Evolutionary conservation across 2,329 filamentous ascomycete genomes (phyloP), one percentile per base, ranked within the genome.

Genomic region (Trichoderma oligosporum): DNA sequence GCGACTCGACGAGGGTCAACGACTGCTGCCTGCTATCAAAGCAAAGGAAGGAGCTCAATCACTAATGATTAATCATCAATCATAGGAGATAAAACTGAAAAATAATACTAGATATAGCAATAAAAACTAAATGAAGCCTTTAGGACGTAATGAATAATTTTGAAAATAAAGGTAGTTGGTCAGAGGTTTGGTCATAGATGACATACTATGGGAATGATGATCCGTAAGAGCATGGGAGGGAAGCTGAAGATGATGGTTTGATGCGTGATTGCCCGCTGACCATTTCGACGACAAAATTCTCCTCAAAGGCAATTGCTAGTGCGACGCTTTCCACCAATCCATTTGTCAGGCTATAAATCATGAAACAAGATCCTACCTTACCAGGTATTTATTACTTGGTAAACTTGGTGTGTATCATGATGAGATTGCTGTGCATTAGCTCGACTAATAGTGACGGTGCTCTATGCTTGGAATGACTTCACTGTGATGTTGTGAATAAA

Each of bases 221-320:
- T 55, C 31, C 18, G 25, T 6, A 31, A 31, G 27, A 31, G 27
- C 27, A 31, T 5, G 11, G 6, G 27, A 7, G 16, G 41, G 49
- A 38, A 55, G 24, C 39, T 14, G 44, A 7, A 7, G 11, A 22
- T 16, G 5, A 22, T 12, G 14, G 41, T 27, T 29, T 29, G 7
- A 11, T 20, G 52, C 12, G 31, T 24, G 33, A 12, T 29, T 55
- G 52, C 41, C 52, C 41, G 41, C 42, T 46, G 52, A 46, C 33
- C 27, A 31, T 5, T 11, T 6, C n/a, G 27, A 6, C 11, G 27
- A 11, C 27, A 31, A 31, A 31, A 31, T 31, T 31, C 27, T 11
- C 41, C 18, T 20, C 14, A 27, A 11, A 27, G 22, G 41, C 35
- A 55, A 41, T 36, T 16, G 41, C 41, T 38, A 46, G 52, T 27